These are phyloP conservation scores for Meripilus lineatus DNA, from an alignment of 1,284 basidiomycete species.

Conservation along the genomic window DNA sequence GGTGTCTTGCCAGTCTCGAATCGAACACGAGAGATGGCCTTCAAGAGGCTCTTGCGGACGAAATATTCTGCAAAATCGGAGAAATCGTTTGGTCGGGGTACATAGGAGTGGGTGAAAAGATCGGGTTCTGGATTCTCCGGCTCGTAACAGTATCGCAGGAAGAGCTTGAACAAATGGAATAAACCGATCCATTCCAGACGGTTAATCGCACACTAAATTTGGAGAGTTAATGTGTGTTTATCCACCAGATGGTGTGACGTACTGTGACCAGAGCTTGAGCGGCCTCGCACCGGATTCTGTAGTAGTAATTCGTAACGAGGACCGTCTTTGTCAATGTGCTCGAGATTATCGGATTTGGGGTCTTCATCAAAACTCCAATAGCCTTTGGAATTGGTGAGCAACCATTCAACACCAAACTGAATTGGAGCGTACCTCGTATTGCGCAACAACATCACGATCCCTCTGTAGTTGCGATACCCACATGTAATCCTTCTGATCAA, in stretches of 20 bases:
- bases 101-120: constrained; percentile 79
- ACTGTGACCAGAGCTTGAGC: constrained; percentile 83
- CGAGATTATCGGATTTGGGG: constrained; percentile 86
- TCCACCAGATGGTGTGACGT: constrained; percentile 28
- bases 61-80: constrained; percentile 91
- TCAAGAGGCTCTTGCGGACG: constrained; percentile 83
- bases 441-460: constrained; percentile 97
- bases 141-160: constrained; percentile 90
- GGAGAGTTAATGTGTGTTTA: background rate
- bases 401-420: constrained; percentile 4
- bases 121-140: constrained; percentile 76
- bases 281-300: constrained; percentile 95
- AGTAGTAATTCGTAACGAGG: constrained; percentile 94
- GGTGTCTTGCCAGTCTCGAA: constrained; percentile 86
- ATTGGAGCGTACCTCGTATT: constrained; percentile 72
- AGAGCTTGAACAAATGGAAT: constrained; percentile 95
- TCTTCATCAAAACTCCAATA: constrained; percentile 75
- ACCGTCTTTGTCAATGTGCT: constrained; percentile 92
- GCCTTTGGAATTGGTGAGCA: constrained; percentile 48
- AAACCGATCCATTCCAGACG: constrained; percentile 84
- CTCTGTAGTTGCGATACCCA: constrained; percentile 97
- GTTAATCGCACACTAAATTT: constrained; percentile 78
- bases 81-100: constrained; percentile 93
- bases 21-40: constrained; percentile 80
- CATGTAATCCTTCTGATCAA: constrained; percentile 97